Percentiles rank a stretch among this genome's conserved stretches.
Evolutionary conservation across 257 asterid species (phyloP).

Genomic region (Ocimum tenuiflorum): DNA sequence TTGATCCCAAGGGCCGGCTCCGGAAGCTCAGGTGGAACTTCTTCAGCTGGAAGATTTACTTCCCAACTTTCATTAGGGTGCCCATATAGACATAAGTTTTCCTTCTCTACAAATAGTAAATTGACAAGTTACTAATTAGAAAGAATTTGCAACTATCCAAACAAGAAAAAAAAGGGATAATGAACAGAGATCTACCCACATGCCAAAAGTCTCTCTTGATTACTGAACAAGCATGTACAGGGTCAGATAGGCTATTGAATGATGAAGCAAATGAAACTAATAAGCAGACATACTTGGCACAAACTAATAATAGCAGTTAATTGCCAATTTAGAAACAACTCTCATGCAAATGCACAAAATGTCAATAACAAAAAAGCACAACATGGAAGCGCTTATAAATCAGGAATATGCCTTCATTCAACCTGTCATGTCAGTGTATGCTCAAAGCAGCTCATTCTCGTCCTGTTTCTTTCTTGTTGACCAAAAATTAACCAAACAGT

Average conservation of each 20-base stretch:
- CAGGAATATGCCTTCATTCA: neutral
- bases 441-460: neutral
- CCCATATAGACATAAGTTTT: slow-evolving; percentile 85
- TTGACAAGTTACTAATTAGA: neutral
- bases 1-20: slow-evolving; percentile 94
- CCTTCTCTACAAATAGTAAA: slow-evolving; percentile 55
- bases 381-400: neutral
- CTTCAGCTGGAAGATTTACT: slow-evolving; percentile 93
- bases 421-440: neutral
- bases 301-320: neutral
- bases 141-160: neutral
- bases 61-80: slow-evolving; percentile 93
- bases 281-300: neutral
- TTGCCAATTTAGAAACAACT: neutral
- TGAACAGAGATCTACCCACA: neutral
- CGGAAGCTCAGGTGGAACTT: slow-evolving; percentile 96
- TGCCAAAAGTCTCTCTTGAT: neutral
- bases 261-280: slow-evolving; percentile 2
- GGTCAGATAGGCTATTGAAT: neutral
- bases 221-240: neutral
- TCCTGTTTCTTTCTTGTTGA: neutral
- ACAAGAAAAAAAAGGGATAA: neutral
- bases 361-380: neutral
- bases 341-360: neutral
- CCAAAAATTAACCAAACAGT: neutral